Percentiles rank a stretch among this genome's conserved stretches.
Evolutionary conservation across 2,329 filamentous ascomycete genomes (phyloP).

Genomic region (Fusarium pseudoanthophilum): DNA sequence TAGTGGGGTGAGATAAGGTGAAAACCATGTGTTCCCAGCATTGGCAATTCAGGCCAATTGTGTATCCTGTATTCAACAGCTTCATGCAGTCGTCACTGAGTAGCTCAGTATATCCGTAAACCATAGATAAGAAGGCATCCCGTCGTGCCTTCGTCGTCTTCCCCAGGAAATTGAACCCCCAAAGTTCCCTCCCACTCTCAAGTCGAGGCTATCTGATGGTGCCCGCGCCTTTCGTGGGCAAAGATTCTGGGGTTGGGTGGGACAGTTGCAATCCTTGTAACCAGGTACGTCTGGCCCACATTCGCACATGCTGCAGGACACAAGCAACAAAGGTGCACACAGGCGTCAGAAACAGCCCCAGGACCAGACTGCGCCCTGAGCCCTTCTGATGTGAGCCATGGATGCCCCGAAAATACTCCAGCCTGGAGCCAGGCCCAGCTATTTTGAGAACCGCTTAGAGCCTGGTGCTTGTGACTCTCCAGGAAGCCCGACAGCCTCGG

Average conservation of each 20-base stretch:
- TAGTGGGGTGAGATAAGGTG: constrained; percentile 25
- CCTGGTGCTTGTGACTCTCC: constrained; percentile 30
- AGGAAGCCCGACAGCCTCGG: constrained; percentile 24
- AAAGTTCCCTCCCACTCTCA: constrained; percentile 35
- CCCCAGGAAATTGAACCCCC: constrained; percentile 23
- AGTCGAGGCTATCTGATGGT: constrained; percentile 33
- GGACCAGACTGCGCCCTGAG: constrained; percentile 31
- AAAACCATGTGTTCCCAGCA: background rate
- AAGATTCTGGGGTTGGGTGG: constrained; percentile 40
- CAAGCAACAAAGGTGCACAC: constrained; percentile 23
- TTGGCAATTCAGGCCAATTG: constrained; percentile 25
- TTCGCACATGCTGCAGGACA: constrained; percentile 13
- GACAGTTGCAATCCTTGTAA: constrained; percentile 17
- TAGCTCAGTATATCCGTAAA: background rate
- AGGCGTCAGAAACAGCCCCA: constrained; percentile 23
- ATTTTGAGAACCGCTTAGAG: constrained; percentile 26
- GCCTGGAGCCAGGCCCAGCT: constrained; percentile 7
- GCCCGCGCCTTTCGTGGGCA: constrained; percentile 32
- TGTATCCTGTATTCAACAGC: constrained; percentile 20
- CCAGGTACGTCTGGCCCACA: background rate
- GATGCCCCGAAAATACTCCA: constrained; percentile 17
- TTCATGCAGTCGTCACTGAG: constrained; percentile 2
- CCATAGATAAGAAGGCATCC: constrained; percentile 31
- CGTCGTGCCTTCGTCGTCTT: constrained; percentile 8
- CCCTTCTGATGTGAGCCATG: constrained; percentile 18